Evolutionary conservation across 2,329 filamentous ascomycete genomes (phyloP).

Genomic region (Mycosphaerella sp.): DNA sequence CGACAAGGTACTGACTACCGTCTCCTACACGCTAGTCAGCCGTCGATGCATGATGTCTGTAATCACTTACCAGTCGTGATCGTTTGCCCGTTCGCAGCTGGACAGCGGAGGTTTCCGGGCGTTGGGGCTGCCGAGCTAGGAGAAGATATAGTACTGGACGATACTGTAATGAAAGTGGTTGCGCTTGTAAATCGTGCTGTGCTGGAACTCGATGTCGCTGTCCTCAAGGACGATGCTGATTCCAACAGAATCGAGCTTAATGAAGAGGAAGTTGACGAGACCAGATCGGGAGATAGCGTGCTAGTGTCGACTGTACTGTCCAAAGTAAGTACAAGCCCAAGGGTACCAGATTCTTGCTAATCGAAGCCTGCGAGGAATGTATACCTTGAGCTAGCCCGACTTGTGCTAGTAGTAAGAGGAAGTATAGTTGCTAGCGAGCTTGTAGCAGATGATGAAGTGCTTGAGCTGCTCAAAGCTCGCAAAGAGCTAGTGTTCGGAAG

Average conservation of each 20-base stretch:
- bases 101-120: neutral
- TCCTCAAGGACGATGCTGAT: neutral
- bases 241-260: too few species aligned
- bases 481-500: neutral
- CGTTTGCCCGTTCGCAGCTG: neutral
- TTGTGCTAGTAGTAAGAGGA: neutral
- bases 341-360: neutral
- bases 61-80: constrained; percentile 1
- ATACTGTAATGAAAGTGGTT: neutral
- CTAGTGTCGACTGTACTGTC: neutral
- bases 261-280: neutral
- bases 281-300: neutral
- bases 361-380: neutral
- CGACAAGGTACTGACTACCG: constrained; percentile 3
- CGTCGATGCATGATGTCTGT: neutral
- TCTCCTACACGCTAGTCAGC: neutral
- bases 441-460: neutral
- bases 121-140: neutral
- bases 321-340: neutral
- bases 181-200: neutral
- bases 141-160: neutral
- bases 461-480: neutral
- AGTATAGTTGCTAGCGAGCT: neutral
- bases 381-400: neutral
- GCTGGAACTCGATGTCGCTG: neutral